These are phyloP conservation scores for Saksenaea oblongispora DNA, from an alignment of 371 early-diverging fungal species.

Conservation along the genomic window DNA sequence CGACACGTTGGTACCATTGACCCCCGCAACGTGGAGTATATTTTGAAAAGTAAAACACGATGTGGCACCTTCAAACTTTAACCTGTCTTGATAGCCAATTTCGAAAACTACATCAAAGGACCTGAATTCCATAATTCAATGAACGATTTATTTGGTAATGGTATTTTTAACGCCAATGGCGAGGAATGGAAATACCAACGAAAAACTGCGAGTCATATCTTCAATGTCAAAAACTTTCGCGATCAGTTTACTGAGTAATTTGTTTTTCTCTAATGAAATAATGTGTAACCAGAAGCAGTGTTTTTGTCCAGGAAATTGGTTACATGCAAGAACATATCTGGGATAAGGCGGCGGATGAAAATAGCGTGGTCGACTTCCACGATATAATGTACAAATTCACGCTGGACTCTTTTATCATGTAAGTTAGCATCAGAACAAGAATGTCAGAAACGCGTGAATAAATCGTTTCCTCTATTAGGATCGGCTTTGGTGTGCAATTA, in stretches of 20 bases:
- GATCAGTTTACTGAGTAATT: slow-evolving; percentile 50
- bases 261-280: not conserved
- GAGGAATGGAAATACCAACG: slow-evolving; percentile 37
- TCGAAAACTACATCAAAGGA: slow-evolving; percentile 49
- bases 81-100: slow-evolving; percentile 29
- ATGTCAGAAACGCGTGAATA: too few relatives aligned
- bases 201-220: slow-evolving; percentile 46
- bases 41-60: slow-evolving; percentile 42
- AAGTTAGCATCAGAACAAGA: slow-evolving; percentile 14
- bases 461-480: slow-evolving; percentile 12
- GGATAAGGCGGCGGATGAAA: slow-evolving; percentile 32
- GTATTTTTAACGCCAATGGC: slow-evolving; percentile 74
- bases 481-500: slow-evolving; percentile 51
- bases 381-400: slow-evolving; percentile 55
- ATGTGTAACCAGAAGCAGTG: slow-evolving; percentile 20
- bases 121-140: slow-evolving; percentile 29
- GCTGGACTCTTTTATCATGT: slow-evolving; percentile 60
- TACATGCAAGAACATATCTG: slow-evolving; percentile 33
- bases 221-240: slow-evolving; percentile 52
- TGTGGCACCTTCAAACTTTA: too few relatives aligned
- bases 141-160: slow-evolving; percentile 37
- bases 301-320: slow-evolving; percentile 51
- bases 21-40: slow-evolving; percentile 43
- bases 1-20: slow-evolving; percentile 37
- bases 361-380: slow-evolving; percentile 43